These are phyloP conservation scores for Colletotrichum navitas DNA, from an alignment of 2,329 filamentous ascomycete genomes.

Conservation along the genomic window DNA sequence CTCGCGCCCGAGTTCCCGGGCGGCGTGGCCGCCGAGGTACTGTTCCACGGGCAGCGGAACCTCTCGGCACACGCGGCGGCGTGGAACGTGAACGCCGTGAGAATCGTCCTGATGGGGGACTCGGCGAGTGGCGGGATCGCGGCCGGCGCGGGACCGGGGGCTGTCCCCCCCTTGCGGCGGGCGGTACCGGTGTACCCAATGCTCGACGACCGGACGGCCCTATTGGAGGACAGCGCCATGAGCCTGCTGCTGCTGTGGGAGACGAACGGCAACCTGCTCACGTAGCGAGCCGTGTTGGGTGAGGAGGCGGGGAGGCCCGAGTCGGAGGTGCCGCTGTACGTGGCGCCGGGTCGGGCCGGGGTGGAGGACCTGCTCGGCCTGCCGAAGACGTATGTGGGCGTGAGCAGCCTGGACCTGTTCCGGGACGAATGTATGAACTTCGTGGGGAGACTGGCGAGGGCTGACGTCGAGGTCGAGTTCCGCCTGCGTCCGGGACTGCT, in stretches of 20 bases:
- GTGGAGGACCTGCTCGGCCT: conserved; percentile 46
- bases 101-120: conserved; percentile 45
- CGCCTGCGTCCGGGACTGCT: conserved; percentile 57
- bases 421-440: conserved; percentile 51
- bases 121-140: conserved; percentile 44
- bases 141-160: conserved; percentile 44
- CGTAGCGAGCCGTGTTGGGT: conserved; percentile 45
- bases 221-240: conserved; percentile 19
- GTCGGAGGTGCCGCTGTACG: conserved; percentile 42
- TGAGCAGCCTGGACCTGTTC: conserved; percentile 56
- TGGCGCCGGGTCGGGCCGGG: conserved; percentile 46
- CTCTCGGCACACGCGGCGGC: conserved; percentile 44
- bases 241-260: conserved; percentile 43
- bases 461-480: conserved; percentile 53
- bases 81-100: conserved; percentile 43
- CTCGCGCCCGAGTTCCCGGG: conserved; percentile 57
- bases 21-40: conserved; percentile 53
- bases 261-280: conserved; percentile 41
- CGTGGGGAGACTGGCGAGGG: conserved; percentile 49
- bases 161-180: conserved; percentile 47
- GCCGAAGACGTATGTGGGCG: conserved; percentile 55
- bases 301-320: conserved; percentile 39
- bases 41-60: conserved; percentile 49
- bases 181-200: conserved; percentile 52
- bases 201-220: conserved; percentile 49